A percentile compares a stretch with the other conserved stretches of the same genome.
These are phyloP conservation scores for Serendipita sp. DNA, from an alignment of 768 basidiomycete genomes.

Conservation along the genomic window DNA sequence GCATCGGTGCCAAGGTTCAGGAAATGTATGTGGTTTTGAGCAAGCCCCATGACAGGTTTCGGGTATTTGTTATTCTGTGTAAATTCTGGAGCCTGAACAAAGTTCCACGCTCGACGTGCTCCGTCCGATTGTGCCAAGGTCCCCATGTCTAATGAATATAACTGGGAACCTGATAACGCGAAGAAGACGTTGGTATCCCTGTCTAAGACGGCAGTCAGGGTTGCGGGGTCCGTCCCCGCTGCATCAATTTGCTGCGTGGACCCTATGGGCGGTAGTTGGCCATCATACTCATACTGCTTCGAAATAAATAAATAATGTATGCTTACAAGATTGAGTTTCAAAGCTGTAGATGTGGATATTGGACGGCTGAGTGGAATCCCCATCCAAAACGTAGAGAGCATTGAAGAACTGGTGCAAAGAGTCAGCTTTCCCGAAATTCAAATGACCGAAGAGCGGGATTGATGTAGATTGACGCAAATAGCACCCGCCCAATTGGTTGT, in stretches of 20 bases:
- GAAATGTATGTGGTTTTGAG: conserved; percentile 79
- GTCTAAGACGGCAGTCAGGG: conserved; percentile 63
- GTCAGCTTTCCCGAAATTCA: conserved; percentile 6
- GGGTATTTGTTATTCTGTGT: conserved; percentile 29
- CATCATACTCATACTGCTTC: too few species aligned
- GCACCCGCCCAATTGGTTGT: not conserved
- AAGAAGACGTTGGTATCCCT: conserved; percentile 91
- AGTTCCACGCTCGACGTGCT: conserved; percentile 42
- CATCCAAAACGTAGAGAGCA: conserved; percentile 70
- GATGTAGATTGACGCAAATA: not conserved
- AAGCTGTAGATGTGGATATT: conserved; percentile 63
- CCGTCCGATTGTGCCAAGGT: conserved; percentile 42
- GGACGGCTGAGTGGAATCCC: conserved; percentile 50
- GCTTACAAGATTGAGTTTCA: not conserved
- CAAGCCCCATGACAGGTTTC: conserved; percentile 59
- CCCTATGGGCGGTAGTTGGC: conserved; percentile 39
- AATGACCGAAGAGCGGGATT: not conserved
- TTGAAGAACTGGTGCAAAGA: conserved; percentile 47
- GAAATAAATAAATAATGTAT: not conserved
- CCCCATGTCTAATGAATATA: conserved; percentile 59
- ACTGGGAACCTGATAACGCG: conserved; percentile 44
- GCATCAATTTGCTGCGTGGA: conserved; percentile 44
- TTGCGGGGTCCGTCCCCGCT: conserved; percentile 39
- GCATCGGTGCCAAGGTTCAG: conserved; percentile 54
- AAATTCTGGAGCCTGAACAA: conserved; percentile 41